Evolutionary conservation across 2,329 filamentous ascomycete species (phyloP), one percentile per base, ranked within the genome.

Genomic region (Tolypocladium nubicola): DNA sequence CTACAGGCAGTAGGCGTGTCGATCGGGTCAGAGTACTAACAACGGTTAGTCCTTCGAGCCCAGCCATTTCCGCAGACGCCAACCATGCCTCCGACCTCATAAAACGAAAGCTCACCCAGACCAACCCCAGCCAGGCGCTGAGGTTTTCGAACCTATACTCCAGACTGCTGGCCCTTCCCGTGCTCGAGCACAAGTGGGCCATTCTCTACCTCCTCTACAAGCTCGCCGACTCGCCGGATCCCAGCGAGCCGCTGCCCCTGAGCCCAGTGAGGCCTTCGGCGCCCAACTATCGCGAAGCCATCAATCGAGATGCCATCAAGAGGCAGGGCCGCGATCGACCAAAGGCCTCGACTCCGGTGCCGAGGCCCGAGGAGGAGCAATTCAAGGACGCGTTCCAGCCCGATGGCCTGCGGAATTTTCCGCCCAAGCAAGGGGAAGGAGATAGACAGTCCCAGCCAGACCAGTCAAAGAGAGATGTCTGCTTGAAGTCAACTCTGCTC

Each of bases 111-210:
- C 79, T 99, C 61, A 83, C 95, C 58, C 84, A 88, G 65, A 87
- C 86, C 63, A 89, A 90, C 67, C 83, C 83, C 52, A 88, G 82
- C 61, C 88, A 92, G 71, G 90, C 92, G 4, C 79, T 93, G 23
- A 83, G 87, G 60, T 96, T 97, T 73, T 88, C 90, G 30, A 95
- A 96, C 67, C 81, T 99, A 35, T 96, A 97, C 73, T 90, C 90
- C 39, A 83, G 90, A 57, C 81, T 99, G 21, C 79, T 97, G 33
- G 89, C 90, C n/a, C 85, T 97, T 62, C 92, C 92, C 0, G 92
- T 97, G 7, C 80, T 99, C 50, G 88, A 89, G 66, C 89, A 96
- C 72, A 99, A 99, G 80, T 97, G 92, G 91, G 90, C 89, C 3
- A 97, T 99, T 62, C 79, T 99, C 23, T 95, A 95, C 70, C 84